Percentiles rank a stretch among this genome's conserved stretches.
Evolutionary conservation across 768 basidiomycete species (phyloP).

Genomic region (Xerocomellus amylosporus): DNA sequence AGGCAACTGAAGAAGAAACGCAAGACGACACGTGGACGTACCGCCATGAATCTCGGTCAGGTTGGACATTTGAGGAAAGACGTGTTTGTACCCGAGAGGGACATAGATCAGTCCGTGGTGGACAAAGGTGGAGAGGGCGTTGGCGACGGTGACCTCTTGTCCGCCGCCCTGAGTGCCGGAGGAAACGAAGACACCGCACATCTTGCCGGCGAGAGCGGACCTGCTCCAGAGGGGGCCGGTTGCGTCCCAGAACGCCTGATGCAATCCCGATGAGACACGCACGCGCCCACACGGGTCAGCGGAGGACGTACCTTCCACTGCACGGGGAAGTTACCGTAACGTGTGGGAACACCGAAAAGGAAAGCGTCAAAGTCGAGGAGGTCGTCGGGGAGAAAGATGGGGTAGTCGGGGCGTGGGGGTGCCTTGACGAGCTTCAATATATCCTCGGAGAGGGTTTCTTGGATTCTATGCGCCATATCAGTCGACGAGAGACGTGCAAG

Average conservation of each 20-base stretch:
- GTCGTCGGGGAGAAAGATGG: conserved; percentile 29
- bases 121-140: conserved; percentile 43
- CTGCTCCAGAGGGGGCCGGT: conserved; percentile 46
- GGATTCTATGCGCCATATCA: conserved; percentile 45
- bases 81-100: conserved; percentile 49
- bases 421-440: conserved; percentile 69
- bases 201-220: conserved; percentile 45
- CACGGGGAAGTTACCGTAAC: conserved; percentile 49
- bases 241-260: conserved; percentile 46
- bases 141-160: conserved; percentile 40
- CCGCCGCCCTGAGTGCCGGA: conserved; percentile 49
- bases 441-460: conserved; percentile 78
- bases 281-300: not conserved
- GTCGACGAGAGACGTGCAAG: not conserved
- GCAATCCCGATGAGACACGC: conserved; percentile 21
- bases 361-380: conserved; percentile 39
- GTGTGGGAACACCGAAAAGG: conserved; percentile 44
- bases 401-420: conserved; percentile 65
- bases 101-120: conserved; percentile 57
- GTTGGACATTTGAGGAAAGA: conserved; percentile 39
- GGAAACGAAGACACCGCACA: conserved; percentile 46
- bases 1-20: not conserved
- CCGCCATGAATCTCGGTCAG: conserved; percentile 47
- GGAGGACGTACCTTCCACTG: conserved; percentile 53
- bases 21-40: conserved; percentile 21